These are phyloP conservation scores for Malania oleifera DNA, from an alignment of 164 flowering plant genomes.

Conservation along the genomic window DNA sequence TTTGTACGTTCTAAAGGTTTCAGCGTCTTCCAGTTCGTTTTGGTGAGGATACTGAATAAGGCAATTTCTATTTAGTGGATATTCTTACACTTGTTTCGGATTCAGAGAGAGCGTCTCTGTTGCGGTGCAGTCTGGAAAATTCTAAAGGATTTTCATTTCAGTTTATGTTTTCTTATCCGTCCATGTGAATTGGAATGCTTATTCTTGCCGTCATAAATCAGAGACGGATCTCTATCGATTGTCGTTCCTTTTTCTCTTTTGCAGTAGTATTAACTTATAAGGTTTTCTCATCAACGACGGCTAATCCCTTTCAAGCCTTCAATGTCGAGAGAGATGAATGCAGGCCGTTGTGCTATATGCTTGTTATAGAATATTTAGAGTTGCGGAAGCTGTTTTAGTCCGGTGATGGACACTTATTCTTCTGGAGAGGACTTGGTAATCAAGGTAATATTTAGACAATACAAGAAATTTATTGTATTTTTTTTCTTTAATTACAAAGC, in stretches of 20 bases:
- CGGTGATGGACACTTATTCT: constrained; percentile 42
- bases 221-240: constrained; percentile 32
- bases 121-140: constrained; percentile 21
- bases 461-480: no score
- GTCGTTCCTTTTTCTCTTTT: constrained; percentile 17
- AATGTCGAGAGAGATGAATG: constrained; percentile 22
- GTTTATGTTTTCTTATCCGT: not conserved
- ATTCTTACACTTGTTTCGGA: constrained; percentile 20
- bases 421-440: constrained; percentile 53
- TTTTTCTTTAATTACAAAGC: no score
- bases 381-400: constrained; percentile 24
- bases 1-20: constrained; percentile 28
- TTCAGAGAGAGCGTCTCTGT: constrained; percentile 20
- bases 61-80: constrained; percentile 18
- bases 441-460: constrained; percentile 50
- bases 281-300: constrained; percentile 14
- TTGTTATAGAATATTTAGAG: constrained; percentile 34
- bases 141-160: not conserved
- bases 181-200: constrained; percentile 17
- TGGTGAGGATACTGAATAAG: constrained; percentile 48
- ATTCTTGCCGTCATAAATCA: constrained; percentile 7
- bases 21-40: constrained; percentile 35
- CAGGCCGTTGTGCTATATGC: constrained; percentile 18
- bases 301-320: constrained; percentile 6
- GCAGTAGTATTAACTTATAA: constrained; percentile 27